Evolutionary conservation across 2,329 filamentous ascomycete species (phyloP).

Genomic region (Fusarium clavum): DNA sequence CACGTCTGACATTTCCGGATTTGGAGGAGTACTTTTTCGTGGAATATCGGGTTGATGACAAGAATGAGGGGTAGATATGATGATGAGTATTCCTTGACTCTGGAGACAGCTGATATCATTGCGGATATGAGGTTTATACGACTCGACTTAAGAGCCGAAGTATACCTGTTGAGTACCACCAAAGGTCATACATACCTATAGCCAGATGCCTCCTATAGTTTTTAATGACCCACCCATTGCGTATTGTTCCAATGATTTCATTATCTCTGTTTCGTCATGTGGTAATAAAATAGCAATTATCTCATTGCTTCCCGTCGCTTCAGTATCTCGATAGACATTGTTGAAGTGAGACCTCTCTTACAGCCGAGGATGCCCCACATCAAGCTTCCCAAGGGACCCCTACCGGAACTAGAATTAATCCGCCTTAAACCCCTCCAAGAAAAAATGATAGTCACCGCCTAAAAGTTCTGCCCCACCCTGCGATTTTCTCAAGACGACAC

Average conservation of each 20-base stretch:
- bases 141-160: not conserved
- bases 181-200: no score
- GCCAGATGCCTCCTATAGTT: not conserved
- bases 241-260: no score
- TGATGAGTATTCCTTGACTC: not conserved
- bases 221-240: not conserved
- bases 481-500: constrained; percentile 5
- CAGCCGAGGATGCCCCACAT: not conserved
- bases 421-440: not conserved
- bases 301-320: not conserved
- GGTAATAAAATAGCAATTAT: not conserved
- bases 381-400: not conserved
- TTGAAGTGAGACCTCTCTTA: not conserved
- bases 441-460: constrained; percentile 9
- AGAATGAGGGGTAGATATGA: not conserved
- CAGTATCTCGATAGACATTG: not conserved
- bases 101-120: not conserved
- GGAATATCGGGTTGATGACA: not conserved
- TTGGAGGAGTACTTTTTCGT: constrained; percentile 12
- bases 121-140: not conserved
- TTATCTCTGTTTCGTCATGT: no score
- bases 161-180: not conserved
- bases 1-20: constrained; percentile 37
- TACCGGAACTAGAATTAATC: not conserved
- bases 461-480: constrained; percentile 2